phyloP scores from a whole-genome alignment of 2,329 filamentous ascomycete species.

The Akanthomyces uredinophilus region DNA sequence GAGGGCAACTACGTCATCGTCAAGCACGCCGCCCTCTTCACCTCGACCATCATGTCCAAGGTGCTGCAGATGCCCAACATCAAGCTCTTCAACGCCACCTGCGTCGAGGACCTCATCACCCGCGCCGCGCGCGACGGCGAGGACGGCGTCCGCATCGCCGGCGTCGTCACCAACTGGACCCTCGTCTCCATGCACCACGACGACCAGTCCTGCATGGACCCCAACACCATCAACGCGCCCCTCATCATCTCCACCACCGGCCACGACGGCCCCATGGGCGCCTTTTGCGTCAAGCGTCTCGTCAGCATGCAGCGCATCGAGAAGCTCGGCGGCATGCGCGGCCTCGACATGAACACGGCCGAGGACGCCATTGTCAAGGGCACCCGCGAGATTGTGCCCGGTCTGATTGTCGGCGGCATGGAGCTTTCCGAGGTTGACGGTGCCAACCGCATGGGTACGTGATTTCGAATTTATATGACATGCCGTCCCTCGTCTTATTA shows the following conservation, averaged over 20 bases:
- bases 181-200: constrained; percentile 83
- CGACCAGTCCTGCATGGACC: constrained; percentile 93
- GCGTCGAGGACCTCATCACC: constrained; percentile 89
- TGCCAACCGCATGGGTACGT: constrained; percentile 77
- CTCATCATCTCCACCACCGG: constrained; percentile 85
- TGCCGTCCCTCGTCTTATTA: neutral
- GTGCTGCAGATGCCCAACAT: constrained; percentile 83
- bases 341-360: constrained; percentile 84
- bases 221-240: constrained; percentile 92
- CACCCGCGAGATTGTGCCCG: constrained; percentile 81
- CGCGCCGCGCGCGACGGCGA: constrained; percentile 51
- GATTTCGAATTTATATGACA: too few relatives aligned
- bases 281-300: constrained; percentile 85
- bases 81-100: constrained; percentile 93
- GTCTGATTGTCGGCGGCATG: constrained; percentile 92
- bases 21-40: constrained; percentile 91
- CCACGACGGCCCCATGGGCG: constrained; percentile 85
- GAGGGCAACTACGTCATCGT: constrained; percentile 87
- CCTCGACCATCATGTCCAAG: constrained; percentile 76
- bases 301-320: constrained; percentile 82
- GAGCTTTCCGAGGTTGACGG: constrained; percentile 87
- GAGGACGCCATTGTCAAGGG: constrained; percentile 93
- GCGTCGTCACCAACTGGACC: constrained; percentile 95
- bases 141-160: constrained; percentile 64
- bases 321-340: constrained; percentile 85